Base-by-base conservation (phyloP, 495 filamentous ascomycete species). In the Daldinia concentrica region DNA sequence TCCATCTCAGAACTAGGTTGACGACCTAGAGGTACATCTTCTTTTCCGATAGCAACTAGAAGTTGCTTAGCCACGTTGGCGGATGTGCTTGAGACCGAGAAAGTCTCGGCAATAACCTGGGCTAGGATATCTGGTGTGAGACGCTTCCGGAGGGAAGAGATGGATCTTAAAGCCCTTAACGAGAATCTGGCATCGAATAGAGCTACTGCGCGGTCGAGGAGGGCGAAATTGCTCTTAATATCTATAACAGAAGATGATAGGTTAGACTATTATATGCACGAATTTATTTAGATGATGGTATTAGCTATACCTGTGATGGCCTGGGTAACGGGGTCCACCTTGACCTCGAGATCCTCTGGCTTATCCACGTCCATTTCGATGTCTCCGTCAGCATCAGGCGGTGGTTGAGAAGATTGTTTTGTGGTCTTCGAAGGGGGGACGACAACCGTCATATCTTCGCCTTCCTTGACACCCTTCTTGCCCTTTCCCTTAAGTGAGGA, bases 101-200 rank as follows among this genome's bases (percentile, higher is more conserved):
- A 97, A 32, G 90, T 92, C 67, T 97, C 91, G 54, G 89, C 87
- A 72, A 97, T 91, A 69, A 92, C 90, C 80, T 92, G 89, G 22
- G 90, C 83, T 66, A 97, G 86, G 73, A 96, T 88, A 72, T 93
- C 92, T 29, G 91, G 85, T 9, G 90, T 91, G 74, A 98, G 87
- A 66, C 92, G 86, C 84, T 98, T 98, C 78, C 95, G 93, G 80
- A 98, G 89, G 64, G 93, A 93, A 41, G 95, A 97, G 82, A 97
- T 96, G 64, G 94, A 97, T 58, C 95, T 91, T 62, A 99, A 87
- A 62, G 95, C 95, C 70, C 96, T 87, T 62, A 99, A 90, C 54
- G 94, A 92, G 82, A 97, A 99, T 82, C 95, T 90, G 57, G 94
- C 88, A 83, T 99, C 95, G 78, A 98, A 99, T 74, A 97, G 88